Evolutionary conservation across 2,329 filamentous ascomycete genomes (phyloP).

Genomic region (Trichoderma lentiforme): DNA sequence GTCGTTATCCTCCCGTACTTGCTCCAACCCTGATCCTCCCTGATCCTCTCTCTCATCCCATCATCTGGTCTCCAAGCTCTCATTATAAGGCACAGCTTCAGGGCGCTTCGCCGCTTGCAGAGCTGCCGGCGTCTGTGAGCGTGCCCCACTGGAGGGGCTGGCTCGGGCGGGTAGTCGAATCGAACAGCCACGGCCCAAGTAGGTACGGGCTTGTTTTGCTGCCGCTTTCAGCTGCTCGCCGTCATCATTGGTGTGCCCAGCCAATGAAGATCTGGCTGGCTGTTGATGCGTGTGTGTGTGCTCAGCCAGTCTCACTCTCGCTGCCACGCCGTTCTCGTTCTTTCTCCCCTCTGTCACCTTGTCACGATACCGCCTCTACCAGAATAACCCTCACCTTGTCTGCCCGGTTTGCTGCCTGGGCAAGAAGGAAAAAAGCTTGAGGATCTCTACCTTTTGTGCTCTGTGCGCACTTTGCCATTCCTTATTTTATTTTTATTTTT

Average conservation of each 20-base stretch:
- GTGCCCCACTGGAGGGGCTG: conserved; percentile 10
- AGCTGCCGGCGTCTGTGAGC: conserved; percentile 3
- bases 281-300: not conserved
- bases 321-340: conserved; percentile 3
- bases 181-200: not conserved
- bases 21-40: not conserved
- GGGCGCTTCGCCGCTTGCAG: conserved; percentile 11
- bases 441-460: not conserved
- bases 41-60: not conserved
- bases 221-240: conserved; percentile 17
- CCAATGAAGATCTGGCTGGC: conserved; percentile 12
- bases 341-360: not conserved
- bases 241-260: not conserved
- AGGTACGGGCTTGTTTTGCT: not conserved
- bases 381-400: conserved; percentile 15
- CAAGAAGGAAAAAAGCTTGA: not conserved
- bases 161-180: not conserved
- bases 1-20: not conserved
- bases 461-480: not conserved
- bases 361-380: conserved; percentile 18
- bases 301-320: conserved; percentile 6
- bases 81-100: conserved; percentile 2
- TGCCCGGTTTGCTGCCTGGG: conserved; percentile 14
- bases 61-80: not conserved
- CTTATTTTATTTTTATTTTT: not conserved